Evolutionary conservation across 208 protist species (phyloP).

Genomic region (Leptomonas seymouri): DNA sequence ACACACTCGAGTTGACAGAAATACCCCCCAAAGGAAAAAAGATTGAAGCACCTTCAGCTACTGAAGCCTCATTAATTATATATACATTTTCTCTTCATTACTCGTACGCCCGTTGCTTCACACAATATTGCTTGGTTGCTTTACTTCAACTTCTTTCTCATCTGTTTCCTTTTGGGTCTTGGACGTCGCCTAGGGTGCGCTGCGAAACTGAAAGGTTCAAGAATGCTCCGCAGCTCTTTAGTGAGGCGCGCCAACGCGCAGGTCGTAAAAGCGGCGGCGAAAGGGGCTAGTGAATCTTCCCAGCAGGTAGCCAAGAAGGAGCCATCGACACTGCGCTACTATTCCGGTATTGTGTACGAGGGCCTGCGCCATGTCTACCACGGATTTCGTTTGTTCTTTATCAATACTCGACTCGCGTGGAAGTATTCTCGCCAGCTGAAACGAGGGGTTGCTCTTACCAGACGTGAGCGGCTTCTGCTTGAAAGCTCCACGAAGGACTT

Average conservation of each 20-base stretch:
- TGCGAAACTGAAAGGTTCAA: neutral
- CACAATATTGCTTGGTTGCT: neutral
- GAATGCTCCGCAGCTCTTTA: slow-evolving; percentile 48
- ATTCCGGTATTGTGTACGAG: slow-evolving; percentile 49
- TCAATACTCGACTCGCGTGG: slow-evolving; percentile 89
- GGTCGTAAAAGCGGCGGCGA: slow-evolving; percentile 14
- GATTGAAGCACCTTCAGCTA: too few species aligned
- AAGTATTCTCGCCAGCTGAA: slow-evolving; percentile 88
- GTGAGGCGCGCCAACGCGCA: slow-evolving; percentile 33
- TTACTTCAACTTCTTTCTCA: neutral
- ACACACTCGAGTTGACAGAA: too few species aligned
- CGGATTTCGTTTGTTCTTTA: slow-evolving; percentile 88
- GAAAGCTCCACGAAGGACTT: slow-evolving; percentile 94
- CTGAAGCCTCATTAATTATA: neutral
- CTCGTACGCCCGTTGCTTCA: neutral
- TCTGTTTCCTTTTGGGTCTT: neutral
- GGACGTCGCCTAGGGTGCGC: neutral
- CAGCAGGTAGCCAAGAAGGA: slow-evolving; percentile 27
- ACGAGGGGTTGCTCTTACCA: slow-evolving; percentile 82
- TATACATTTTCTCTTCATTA: slow-evolving; percentile 8
- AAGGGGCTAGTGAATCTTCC: slow-evolving; percentile 9
- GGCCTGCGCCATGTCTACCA: slow-evolving; percentile 87
- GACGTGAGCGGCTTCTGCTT: slow-evolving; percentile 89
- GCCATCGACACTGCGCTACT: slow-evolving; percentile 39
- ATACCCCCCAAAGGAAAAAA: too few species aligned